A percentile compares a stretch with the other conserved stretches of the same genome.
These are phyloP conservation scores for Lepiota venenata DNA, from an alignment of 768 basidiomycete genomes.

Conservation along the genomic window DNA sequence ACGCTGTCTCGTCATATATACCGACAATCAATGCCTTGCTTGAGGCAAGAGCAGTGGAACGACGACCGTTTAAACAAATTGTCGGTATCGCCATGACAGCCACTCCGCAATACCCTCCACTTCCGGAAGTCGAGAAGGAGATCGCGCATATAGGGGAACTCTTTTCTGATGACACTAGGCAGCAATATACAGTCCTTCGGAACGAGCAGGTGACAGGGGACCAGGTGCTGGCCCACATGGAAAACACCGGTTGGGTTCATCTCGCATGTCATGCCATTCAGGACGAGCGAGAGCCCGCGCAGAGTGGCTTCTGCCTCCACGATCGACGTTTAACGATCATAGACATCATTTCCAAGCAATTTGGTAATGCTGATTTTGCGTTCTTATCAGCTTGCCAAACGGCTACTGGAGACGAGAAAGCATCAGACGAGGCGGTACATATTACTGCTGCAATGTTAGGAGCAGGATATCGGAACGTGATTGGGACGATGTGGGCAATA, in stretches of 20 bases:
- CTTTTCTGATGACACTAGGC: too few species aligned
- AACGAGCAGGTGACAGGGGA: constrained; percentile 7
- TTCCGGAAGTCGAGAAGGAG: constrained; percentile 13
- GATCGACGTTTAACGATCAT: constrained; percentile 11
- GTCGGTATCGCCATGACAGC: constrained; percentile 12
- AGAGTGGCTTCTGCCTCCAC: neutral
- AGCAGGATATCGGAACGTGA: constrained; percentile 20
- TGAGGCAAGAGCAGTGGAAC: neutral
- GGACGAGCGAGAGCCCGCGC: constrained; percentile 11
- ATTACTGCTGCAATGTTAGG: constrained; percentile 34
- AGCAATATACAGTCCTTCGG: constrained; percentile 16
- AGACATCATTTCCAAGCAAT: constrained; percentile 14
- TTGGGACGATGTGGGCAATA: constrained; percentile 41
- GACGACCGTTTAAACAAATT: neutral
- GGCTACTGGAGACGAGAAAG: constrained; percentile 22
- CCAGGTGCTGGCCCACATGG: constrained; percentile 1
- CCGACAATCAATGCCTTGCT: constrained; percentile 4
- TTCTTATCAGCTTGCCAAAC: constrained; percentile 41
- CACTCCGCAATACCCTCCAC: constrained; percentile 10
- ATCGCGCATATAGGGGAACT: neutral
- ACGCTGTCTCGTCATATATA: too few species aligned
- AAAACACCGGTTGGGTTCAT: constrained; percentile 21
- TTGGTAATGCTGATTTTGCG: constrained; percentile 24
- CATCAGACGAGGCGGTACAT: constrained; percentile 24
- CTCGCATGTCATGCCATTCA: constrained; percentile 27